Conservation (phyloP, 768 basidiomycete genomes). For the Boletus rubropictus region DNA sequence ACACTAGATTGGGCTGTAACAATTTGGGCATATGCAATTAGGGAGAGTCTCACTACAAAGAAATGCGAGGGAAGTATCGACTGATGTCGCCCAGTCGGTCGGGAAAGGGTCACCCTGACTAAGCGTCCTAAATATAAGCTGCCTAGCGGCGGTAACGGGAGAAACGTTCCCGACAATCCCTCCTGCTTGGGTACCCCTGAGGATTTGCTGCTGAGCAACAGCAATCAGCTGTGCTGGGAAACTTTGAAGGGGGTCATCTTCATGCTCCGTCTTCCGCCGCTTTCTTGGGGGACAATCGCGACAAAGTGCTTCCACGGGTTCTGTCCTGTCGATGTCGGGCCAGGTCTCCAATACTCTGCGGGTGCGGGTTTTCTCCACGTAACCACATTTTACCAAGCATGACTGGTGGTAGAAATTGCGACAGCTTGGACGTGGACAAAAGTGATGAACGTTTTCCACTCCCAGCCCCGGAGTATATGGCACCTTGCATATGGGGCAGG, state of each 20-base stretch:
- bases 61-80: constrained; percentile 23
- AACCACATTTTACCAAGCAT: constrained; percentile 36
- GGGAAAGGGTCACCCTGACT: constrained; percentile 24
- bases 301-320: neutral
- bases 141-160: constrained; percentile 42
- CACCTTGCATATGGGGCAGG: constrained; percentile 40
- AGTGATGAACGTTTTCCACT: constrained; percentile 41
- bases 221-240: constrained; percentile 38
- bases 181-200: constrained; percentile 39
- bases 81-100: constrained; percentile 37
- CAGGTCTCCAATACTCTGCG: constrained; percentile 35
- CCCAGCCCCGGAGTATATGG: constrained; percentile 42
- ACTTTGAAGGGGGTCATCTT: constrained; percentile 1
- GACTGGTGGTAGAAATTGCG: constrained; percentile 42
- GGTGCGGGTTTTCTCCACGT: constrained; percentile 17
- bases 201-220: constrained; percentile 48
- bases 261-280: constrained; percentile 2
- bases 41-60: constrained; percentile 21
- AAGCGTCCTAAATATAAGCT: constrained; percentile 40
- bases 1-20: constrained; percentile 38
- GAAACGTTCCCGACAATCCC: constrained; percentile 49
- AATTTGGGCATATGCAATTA: constrained; percentile 38
- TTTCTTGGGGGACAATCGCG: constrained; percentile 7
- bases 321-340: constrained; percentile 28
- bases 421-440: constrained; percentile 51